A percentile compares a stretch with the other conserved stretches of the same genome.
These are phyloP conservation scores for Lentithecium fluviatile DNA, from an alignment of 495 filamentous ascomycete species.

Conservation along the genomic window DNA sequence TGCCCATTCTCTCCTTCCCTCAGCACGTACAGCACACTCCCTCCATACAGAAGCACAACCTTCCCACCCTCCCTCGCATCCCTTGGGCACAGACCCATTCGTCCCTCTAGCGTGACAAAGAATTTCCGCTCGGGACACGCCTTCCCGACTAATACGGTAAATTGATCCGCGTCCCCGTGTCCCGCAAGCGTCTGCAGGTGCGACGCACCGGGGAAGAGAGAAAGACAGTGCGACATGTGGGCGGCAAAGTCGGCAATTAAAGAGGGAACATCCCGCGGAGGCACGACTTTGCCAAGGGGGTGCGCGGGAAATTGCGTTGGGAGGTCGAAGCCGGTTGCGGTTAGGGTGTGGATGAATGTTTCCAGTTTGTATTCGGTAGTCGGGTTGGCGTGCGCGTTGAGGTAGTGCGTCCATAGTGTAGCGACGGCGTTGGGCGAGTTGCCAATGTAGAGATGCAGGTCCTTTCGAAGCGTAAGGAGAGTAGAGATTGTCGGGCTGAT, in stretches of 20 bases:
- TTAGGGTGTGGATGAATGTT: constrained; percentile 1
- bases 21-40: constrained; percentile 5
- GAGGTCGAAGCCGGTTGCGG: constrained; percentile 8
- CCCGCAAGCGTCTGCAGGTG: neutral
- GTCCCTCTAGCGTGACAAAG: constrained; percentile 1
- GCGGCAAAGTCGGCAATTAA: neutral
- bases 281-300: constrained; percentile 6
- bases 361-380: neutral
- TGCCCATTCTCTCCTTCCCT: neutral
- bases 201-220: neutral
- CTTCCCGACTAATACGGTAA: constrained; percentile 2
- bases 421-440: neutral
- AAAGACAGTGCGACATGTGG: neutral
- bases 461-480: neutral
- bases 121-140: constrained; percentile 10
- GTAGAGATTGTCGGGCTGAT: neutral
- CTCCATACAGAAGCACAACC: constrained; percentile 1
- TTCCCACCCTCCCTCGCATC: neutral
- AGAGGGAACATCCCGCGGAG: neutral
- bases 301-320: constrained; percentile 4
- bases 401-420: neutral
- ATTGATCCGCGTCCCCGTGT: constrained; percentile 7
- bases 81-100: neutral
- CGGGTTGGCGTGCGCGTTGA: neutral
- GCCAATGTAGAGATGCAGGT: neutral